Evolutionary conservation across 495 filamentous ascomycete genomes (phyloP).

Genomic region (Trichoderma gamsii): DNA sequence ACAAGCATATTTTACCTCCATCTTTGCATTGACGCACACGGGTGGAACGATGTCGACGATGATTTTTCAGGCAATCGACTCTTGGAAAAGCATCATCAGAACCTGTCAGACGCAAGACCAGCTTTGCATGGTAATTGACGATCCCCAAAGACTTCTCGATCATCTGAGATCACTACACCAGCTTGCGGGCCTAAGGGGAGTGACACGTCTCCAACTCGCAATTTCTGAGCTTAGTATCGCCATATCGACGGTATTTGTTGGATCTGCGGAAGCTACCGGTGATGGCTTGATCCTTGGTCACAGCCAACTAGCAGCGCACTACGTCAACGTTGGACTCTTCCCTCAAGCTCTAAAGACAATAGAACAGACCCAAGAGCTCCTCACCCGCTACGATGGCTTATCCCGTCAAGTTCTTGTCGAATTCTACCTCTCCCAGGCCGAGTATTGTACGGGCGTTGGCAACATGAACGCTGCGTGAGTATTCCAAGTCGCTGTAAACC

Average conservation of each 20-base stretch:
- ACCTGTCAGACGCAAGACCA: conserved; percentile 42
- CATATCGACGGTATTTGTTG: conserved; percentile 50
- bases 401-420: conserved; percentile 36
- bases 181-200: conserved; percentile 70
- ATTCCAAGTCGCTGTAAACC: conserved; percentile 15
- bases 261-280: conserved; percentile 29
- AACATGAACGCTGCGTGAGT: conserved; percentile 53
- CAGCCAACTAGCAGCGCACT: conserved; percentile 60
- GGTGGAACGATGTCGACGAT: conserved; percentile 31
- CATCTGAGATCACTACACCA: conserved; percentile 67
- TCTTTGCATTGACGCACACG: conserved; percentile 46
- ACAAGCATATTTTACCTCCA: conserved; percentile 46
- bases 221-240: conserved; percentile 43
- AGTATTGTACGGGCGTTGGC: conserved; percentile 66
- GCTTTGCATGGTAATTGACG: conserved; percentile 54
- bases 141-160: conserved; percentile 50
- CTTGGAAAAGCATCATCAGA: conserved; percentile 49
- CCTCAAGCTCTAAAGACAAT: conserved; percentile 64
- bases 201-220: conserved; percentile 37
- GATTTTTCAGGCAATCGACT: conserved; percentile 42
- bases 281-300: conserved; percentile 56
- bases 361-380: conserved; percentile 45
- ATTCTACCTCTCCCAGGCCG: conserved; percentile 65
- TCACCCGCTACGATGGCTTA: conserved; percentile 15
- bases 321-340: conserved; percentile 70